Base-by-base conservation (phyloP, 1,284 basidiomycete genomes). In the Macrocybe sp. region DNA sequence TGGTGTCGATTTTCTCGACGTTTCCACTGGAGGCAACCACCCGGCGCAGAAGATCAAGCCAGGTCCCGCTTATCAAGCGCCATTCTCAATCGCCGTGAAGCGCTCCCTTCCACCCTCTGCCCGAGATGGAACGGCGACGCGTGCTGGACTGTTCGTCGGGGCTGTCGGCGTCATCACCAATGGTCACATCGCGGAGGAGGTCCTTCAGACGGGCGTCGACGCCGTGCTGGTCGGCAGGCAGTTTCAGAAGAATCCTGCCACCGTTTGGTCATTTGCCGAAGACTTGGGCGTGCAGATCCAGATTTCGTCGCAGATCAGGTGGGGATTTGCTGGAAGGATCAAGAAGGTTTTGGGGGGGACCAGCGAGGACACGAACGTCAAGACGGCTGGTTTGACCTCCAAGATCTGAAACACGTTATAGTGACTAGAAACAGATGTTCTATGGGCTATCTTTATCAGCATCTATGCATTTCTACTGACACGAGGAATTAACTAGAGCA, bases 1-100 rank as follows among this genome's bases (percentile, higher is more conserved):
- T 12, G 83, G 83, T 2, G 73, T 88, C 38, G 84, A 86, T 58
- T 68, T 87, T 36, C 64, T 88, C 37, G 85, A 88, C 54, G 69
- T 83, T 35, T 81, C 78, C 11, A 71, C 72, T 1, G 83, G 78
- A 5, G 85, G 83, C 2, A 79, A 75, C 53, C 74, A 75, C 51
- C 59, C 68, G 1, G 63, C 70, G 36, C 76, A 78, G 50, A 63
- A 68, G 14, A 57, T 79, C 39, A 71, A 72, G 9, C 64, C 68
- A 2, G 67, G 69, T 0, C 76, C 76, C 3, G 74, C 77, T 30
- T 68, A 67, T 46, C 67, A 58, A 45, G 55, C 53, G 1, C 44
- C 40, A n/a, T 55, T 55, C 31, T 42, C 57, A 6, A 46, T 56
- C n/a, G 56, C 47, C 12, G 52, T 58, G 34, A 58, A 58, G 44